These are phyloP conservation scores for Vigna trinervia DNA, from an alignment of 306 rosid species.

Conservation along the genomic window DNA sequence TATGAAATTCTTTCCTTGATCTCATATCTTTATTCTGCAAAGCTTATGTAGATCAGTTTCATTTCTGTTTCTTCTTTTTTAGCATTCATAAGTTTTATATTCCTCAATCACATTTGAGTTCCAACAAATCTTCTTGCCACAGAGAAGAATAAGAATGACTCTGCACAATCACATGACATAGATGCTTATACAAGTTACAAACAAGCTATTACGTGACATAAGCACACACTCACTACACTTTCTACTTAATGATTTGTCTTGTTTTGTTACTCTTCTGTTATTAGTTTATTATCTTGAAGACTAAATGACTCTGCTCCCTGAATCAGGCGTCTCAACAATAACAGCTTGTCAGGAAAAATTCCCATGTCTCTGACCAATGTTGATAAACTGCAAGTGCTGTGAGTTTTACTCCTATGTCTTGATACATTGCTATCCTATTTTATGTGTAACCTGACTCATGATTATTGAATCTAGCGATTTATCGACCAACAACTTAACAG, in stretches of 20 bases:
- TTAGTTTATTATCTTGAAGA: conserved; percentile 17
- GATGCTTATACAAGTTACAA: neutral
- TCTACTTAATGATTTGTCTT: conserved; percentile 14
- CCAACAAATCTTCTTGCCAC: neutral
- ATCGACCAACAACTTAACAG: conserved; percentile 68
- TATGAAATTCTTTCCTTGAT: conserved; percentile 60
- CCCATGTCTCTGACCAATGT: conserved; percentile 62
- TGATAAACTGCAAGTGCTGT: conserved; percentile 81
- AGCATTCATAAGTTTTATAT: conserved; percentile 12
- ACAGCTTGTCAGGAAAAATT: conserved; percentile 75
- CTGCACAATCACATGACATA: conserved; percentile 10
- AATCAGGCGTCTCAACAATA: conserved; percentile 95
- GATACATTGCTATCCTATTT: conserved; percentile 30
- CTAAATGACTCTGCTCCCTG: conserved; percentile 47
- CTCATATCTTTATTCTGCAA: conserved; percentile 39
- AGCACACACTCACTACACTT: neutral
- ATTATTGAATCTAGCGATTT: conserved; percentile 74
- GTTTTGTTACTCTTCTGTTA: conserved; percentile 14
- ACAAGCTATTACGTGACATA: neutral
- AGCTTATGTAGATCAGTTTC: conserved; percentile 8
- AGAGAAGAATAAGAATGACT: conserved; percentile 5
- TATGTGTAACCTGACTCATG: conserved; percentile 42
- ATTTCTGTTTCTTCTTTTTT: conserved; percentile 26
- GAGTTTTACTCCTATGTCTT: conserved; percentile 52
- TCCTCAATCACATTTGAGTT: neutral